Evolutionary conservation across 495 filamentous ascomycete species (phyloP).

Genomic region (Neurospora discreta): DNA sequence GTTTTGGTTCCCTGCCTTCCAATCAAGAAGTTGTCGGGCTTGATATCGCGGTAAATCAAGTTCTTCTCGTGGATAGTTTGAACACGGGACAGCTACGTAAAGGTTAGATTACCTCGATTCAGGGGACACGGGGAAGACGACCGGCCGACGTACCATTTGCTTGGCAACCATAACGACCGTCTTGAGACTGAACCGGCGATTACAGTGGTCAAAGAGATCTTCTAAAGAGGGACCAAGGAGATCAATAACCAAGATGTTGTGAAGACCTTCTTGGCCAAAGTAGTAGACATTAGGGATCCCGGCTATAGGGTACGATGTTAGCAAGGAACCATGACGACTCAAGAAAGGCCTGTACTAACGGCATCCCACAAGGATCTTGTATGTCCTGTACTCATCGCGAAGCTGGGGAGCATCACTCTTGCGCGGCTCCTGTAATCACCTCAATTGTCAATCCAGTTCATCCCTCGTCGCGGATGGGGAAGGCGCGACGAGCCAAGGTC

Average conservation of each 20-base stretch:
- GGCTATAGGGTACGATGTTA: conserved; percentile 41
- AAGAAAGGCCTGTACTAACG: conserved; percentile 52
- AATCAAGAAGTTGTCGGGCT: conserved; percentile 99
- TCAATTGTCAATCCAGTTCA: background rate
- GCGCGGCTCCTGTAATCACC: conserved; percentile 64
- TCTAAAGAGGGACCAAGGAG: conserved; percentile 92
- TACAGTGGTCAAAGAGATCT: conserved; percentile 97
- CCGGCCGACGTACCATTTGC: conserved; percentile 70
- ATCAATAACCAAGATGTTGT: conserved; percentile 99
- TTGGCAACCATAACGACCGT: conserved; percentile 99
- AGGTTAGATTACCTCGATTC: conserved; percentile 3
- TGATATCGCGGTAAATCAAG: conserved; percentile 98
- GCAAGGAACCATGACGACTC: conserved; percentile 3
- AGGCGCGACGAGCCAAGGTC: background rate
- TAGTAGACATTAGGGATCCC: conserved; percentile 99
- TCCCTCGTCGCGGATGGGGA: background rate
- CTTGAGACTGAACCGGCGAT: conserved; percentile 89
- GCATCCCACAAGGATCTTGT: conserved; percentile 98
- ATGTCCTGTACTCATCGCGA: conserved; percentile 97
- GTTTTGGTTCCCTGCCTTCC: conserved; percentile 86
- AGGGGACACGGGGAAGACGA: background rate
- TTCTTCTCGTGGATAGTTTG: conserved; percentile 99
- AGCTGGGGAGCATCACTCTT: conserved; percentile 98
- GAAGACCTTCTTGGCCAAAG: conserved; percentile 96
- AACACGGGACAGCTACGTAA: conserved; percentile 67